Evolutionary conservation across 345 rosid genomes (phyloP), one percentile per base, ranked within the genome.

Genomic region (Aquilaria malaccensis): DNA sequence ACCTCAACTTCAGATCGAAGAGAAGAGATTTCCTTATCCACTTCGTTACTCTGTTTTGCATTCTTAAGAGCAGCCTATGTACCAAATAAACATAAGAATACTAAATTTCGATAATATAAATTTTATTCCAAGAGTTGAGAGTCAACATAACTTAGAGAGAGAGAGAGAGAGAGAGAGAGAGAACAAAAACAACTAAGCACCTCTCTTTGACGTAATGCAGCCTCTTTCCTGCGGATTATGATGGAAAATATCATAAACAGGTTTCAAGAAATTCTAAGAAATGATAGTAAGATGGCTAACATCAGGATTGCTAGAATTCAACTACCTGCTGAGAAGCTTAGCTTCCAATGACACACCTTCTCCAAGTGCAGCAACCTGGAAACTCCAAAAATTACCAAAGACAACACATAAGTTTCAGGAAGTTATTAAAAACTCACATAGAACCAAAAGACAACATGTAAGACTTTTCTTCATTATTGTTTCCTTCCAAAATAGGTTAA

Each of bases 331-430:
- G 65, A 95, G 74, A 60, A 91, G 74, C 80, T 95, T 95, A 60
- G 99, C 95, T 82, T 95, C 98, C 62, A 95, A 72, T 29, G 99
- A 95, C 56, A 83, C 94, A 61, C 98, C 98, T 81, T 95, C 98
- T 55, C 99, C 97, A 65, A 95, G 80, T 66, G 96, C 69, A 67
- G 94, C 85, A 47, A 91, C 99, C 99, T 95, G 74, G 55, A 48
- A 67, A 58, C 31, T 52, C 68, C 67, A 63, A 58, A 29, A 4
- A 59, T 55, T 11, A 58, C 33, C 32, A 37, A 33, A 50, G 49
- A 37, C 43, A 3, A 9, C 43, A 37, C 1, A 9, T 37, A 37
- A 37, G 43, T 37, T 37, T 37, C 43, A 4, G 43, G 43, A 37
- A 37, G 43, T 9, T 3, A 37, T 37, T 9, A 37, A 37, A 22